phyloP scores from a whole-genome alignment of 208 protist species.

The Acanthamoeba culbertsoni region DNA sequence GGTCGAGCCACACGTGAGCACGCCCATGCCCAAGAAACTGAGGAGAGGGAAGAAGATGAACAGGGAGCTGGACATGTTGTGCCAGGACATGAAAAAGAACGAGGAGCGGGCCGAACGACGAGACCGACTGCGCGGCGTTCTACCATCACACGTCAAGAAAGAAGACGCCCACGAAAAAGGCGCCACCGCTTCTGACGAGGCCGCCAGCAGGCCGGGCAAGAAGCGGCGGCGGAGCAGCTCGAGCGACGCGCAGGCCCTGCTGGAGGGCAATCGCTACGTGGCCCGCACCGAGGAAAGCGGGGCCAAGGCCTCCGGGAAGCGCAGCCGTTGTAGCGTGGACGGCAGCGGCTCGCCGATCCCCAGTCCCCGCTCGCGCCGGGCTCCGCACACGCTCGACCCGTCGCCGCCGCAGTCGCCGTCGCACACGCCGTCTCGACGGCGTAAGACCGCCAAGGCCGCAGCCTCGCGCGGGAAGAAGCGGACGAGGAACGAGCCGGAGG shows the following conservation, averaged over 20 bases:
- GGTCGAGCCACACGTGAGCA: not conserved
- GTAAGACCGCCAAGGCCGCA: not conserved
- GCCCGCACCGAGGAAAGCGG: not conserved
- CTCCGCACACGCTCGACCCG: not conserved
- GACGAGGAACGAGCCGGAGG: not conserved
- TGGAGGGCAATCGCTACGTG: not conserved
- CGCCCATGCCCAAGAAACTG: not conserved
- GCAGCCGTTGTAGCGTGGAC: not conserved
- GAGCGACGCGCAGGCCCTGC: too few relatives aligned
- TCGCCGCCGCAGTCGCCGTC: not conserved
- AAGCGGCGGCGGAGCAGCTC: too few relatives aligned
- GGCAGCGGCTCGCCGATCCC: too few relatives aligned
- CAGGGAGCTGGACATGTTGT: not conserved
- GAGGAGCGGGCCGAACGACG: not conserved
- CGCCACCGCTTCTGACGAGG: too few relatives aligned
- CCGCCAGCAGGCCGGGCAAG: too few relatives aligned
- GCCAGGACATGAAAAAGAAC: not conserved
- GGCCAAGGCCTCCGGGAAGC: too few relatives aligned
- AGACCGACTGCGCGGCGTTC: too few relatives aligned
- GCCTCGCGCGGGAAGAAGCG: not conserved
- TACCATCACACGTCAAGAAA: not conserved
- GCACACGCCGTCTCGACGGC: not conserved
- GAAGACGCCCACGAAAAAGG: not conserved
- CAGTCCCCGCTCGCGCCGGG: not conserved
- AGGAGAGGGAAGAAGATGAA: not conserved